These are phyloP conservation scores for Aureobasidium melanogenum DNA, from an alignment of 2,329 filamentous ascomycete genomes.

Conservation along the genomic window DNA sequence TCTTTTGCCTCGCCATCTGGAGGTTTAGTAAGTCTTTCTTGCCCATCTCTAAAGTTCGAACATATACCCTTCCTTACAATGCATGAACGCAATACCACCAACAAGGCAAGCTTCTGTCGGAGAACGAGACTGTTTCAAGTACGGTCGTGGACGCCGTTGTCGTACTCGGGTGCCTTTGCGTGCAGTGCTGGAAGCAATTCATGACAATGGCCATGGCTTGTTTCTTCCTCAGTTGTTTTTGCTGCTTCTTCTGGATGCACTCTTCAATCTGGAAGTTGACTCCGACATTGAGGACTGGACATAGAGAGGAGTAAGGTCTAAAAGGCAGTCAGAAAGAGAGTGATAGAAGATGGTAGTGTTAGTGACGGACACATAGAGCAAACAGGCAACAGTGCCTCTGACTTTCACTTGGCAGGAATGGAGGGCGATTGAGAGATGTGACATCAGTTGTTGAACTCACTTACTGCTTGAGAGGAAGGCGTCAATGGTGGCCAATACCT, in stretches of 20 bases:
- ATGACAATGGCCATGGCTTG: conserved; percentile 41
- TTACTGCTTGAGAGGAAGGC: neutral
- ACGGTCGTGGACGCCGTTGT: neutral
- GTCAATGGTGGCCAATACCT: neutral
- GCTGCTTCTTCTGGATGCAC: conserved; percentile 74
- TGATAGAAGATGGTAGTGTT: no score
- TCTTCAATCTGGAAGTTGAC: conserved; percentile 48
- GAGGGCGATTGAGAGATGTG: no score
- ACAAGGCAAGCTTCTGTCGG: neutral
- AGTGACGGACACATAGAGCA: no score
- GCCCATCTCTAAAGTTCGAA: no score
- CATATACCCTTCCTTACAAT: neutral
- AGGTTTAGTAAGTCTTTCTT: no score
- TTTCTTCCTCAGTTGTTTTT: conserved; percentile 52
- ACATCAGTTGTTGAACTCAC: no score
- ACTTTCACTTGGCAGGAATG: no score
- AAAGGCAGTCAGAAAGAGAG: no score
- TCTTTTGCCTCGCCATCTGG: no score
- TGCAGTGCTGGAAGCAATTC: neutral
- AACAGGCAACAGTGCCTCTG: no score
- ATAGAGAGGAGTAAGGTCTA: no score
- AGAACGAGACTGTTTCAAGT: neutral
- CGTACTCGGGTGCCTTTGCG: neutral
- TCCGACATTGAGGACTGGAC: no score
- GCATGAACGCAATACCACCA: neutral